These are phyloP conservation scores for Malbranchea zuffiana DNA, from an alignment of 2,329 filamentous ascomycete species.

Conservation along the genomic window DNA sequence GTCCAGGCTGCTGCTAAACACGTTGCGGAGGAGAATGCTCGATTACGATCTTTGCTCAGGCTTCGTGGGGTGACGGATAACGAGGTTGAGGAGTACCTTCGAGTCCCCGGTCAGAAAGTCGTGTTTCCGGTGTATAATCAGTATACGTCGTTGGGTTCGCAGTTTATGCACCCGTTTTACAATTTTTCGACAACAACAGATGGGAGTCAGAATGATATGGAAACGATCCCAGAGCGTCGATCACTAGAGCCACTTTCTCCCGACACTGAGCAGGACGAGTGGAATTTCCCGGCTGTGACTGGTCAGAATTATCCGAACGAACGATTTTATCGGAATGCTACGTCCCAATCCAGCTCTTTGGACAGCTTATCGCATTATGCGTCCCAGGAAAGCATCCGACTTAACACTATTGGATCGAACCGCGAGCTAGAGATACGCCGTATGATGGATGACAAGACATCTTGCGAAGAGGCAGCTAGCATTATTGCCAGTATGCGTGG, in stretches of 20 bases:
- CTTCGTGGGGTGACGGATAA: slow-evolving; percentile 47
- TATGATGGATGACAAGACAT: slow-evolving; percentile 11
- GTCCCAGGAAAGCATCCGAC: slow-evolving; percentile 23
- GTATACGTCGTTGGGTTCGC: neutral
- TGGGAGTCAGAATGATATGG: neutral
- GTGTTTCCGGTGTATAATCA: slow-evolving; percentile 1
- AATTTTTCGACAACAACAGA: neutral
- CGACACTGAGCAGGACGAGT: neutral
- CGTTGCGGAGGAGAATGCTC: slow-evolving; percentile 59
- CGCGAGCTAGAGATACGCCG: neutral
- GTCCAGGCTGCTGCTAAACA: slow-evolving; percentile 58
- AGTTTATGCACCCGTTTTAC: neutral
- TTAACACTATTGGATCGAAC: neutral
- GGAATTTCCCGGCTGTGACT: too few relatives aligned
- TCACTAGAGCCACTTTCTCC: neutral
- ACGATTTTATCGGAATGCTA: neutral
- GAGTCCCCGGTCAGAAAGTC: slow-evolving; percentile 5
- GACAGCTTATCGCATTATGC: neutral
- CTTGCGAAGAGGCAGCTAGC: slow-evolving; percentile 17
- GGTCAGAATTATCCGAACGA: neutral
- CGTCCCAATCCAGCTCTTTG: neutral
- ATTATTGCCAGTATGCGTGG: slow-evolving; percentile 18
- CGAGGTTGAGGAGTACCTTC: slow-evolving; percentile 37
- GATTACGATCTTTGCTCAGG: slow-evolving; percentile 49
- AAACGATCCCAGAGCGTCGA: neutral